phyloP scores from a whole-genome alignment of 1,284 basidiomycete species.

The Melampsora larici-populina region DNA sequence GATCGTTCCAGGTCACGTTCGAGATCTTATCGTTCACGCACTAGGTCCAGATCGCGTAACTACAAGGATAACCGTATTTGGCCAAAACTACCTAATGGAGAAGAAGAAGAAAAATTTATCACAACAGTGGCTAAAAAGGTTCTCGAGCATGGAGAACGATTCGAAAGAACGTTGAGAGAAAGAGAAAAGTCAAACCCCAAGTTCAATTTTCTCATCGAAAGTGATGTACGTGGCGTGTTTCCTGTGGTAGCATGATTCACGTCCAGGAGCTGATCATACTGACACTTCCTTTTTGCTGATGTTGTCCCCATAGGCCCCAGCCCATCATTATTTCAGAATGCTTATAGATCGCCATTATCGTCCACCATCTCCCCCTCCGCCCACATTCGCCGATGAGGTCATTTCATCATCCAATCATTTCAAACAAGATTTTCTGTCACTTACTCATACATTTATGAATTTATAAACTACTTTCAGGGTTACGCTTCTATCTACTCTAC shows the following conservation, averaged over 20 bases:
- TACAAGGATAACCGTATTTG: conserved; percentile 51
- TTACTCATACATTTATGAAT: neutral
- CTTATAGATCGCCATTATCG: conserved; percentile 66
- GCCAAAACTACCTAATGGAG: conserved; percentile 62
- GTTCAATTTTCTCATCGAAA: conserved; percentile 72
- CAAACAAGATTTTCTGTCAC: neutral
- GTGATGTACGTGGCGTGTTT: conserved; percentile 60
- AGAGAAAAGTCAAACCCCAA: conserved; percentile 75
- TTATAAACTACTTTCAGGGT: conserved; percentile 61
- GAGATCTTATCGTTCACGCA: conserved; percentile 43
- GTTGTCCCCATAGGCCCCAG: conserved; percentile 63
- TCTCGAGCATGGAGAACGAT: conserved; percentile 71
- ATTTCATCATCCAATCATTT: conserved; percentile 47
- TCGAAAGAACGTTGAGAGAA: conserved; percentile 70
- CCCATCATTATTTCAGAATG: conserved; percentile 74
- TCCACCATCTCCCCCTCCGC: conserved; percentile 57
- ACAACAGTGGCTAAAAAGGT: conserved; percentile 78
- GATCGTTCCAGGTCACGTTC: conserved; percentile 50
- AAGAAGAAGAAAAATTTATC: conserved; percentile 72
- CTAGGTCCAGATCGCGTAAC: conserved; percentile 11
- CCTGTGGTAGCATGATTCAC: neutral
- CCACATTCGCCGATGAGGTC: conserved; percentile 81
- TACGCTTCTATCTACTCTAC: conserved; percentile 88
- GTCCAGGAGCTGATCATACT: conserved; percentile 11
- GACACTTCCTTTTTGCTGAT: conserved; percentile 12